Evolutionary conservation across 1,284 basidiomycete genomes (phyloP), one percentile per base, ranked within the genome.

Genomic region (Megacollybia platyphylla): DNA sequence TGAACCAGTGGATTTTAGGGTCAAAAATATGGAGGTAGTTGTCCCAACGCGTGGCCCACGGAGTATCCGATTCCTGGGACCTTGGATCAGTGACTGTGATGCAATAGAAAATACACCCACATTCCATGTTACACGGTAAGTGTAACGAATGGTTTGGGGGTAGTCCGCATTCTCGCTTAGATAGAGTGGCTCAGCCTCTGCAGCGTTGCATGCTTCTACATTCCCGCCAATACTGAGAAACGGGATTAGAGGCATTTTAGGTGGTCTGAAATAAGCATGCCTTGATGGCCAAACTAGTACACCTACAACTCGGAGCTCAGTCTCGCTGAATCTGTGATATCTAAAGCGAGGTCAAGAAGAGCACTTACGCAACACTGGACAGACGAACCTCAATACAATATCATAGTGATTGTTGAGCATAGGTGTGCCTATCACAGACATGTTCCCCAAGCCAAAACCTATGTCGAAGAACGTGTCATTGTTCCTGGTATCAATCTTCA

Each of bases 11-110:
- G 43, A 87, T 87, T 42, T 74, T 73, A 30, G 80, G 82, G 52
- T 86, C 81, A 50, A 84, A 80, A 42, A 86, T 79, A 49, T 84
- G 81, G 9, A 94, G 71, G 57, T 98, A 97, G 53, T 86, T 87
- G 58, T 98, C 94, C 94, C 94, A 97, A 42, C 94, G 73, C 1
- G 90, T 93, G 5, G 90, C 89, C 89, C 89, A 93, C 38, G 87
- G 85, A 1, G 87, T 87, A 46, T 78, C 71, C 26, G 88, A 92
- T 74, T 83, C 71, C 80, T 88, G 49, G 34, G 45, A 15, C 18
- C 28, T 32, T 40, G 42, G n/a, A 2, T 39, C 20, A 18, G 38
- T 27, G 20, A 38, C n/a, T 52, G 37, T 31, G 4, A 4, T 32
- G 28, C 8, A 37, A 37, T 15, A 34, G 17, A 30, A 9, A 41